A percentile compares a stretch with the other conserved stretches of the same genome.
Evolutionary conservation across 768 basidiomycete species (phyloP).

Genomic region (Boletus bicolor): DNA sequence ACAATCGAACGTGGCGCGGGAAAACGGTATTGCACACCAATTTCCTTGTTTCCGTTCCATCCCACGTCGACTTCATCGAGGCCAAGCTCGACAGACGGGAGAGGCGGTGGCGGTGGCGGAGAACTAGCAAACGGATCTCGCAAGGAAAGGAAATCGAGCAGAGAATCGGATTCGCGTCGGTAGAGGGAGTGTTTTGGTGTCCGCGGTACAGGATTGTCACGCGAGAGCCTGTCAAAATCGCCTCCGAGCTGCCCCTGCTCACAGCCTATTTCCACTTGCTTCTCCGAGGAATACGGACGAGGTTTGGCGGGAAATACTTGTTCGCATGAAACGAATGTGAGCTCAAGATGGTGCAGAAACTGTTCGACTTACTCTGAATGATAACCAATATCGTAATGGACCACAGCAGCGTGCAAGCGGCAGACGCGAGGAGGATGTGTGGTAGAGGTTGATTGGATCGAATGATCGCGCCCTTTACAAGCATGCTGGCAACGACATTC

Average conservation of each 20-base stretch:
- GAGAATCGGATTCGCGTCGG: conserved; percentile 24
- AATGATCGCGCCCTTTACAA: background rate
- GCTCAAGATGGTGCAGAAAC: background rate
- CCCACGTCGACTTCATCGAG: conserved; percentile 29
- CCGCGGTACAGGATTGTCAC: conserved; percentile 1
- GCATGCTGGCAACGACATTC: conserved; percentile 12
- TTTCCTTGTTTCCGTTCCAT: conserved; percentile 24
- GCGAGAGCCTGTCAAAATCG: background rate
- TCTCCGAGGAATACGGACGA: conserved; percentile 9
- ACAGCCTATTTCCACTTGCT: background rate
- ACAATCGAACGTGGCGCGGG: conserved; percentile 31
- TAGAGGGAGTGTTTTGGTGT: conserved; percentile 20
- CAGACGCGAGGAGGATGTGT: conserved; percentile 19
- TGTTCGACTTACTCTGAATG: conserved; percentile 24
- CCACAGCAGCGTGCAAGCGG: conserved; percentile 25
- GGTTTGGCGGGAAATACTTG: conserved; percentile 23
- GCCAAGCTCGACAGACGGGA: conserved; percentile 26
- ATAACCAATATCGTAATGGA: conserved; percentile 15
- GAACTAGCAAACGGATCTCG: conserved; percentile 34
- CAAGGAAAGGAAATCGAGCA: conserved; percentile 33
- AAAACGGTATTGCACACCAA: conserved; percentile 31
- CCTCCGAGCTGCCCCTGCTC: background rate
- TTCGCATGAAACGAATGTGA: background rate
- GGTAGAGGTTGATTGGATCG: background rate
- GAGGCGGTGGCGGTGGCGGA: conserved; percentile 32